Evolutionary conservation across 2,329 filamentous ascomycete genomes (phyloP), one percentile per base, ranked within the genome.

Genomic region (Diaporthe sp.): DNA sequence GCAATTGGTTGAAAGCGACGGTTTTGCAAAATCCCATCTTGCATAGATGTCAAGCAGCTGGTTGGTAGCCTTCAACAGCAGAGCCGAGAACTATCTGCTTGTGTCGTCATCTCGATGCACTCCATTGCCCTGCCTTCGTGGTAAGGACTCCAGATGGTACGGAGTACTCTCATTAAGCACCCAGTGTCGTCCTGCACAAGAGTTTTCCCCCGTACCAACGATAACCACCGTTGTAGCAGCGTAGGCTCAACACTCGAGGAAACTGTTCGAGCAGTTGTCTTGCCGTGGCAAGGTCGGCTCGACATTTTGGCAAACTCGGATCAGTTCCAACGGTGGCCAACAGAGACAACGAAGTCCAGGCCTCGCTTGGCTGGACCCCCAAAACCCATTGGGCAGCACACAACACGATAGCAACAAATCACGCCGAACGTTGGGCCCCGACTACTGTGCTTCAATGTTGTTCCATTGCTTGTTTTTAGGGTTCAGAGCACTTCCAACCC

Each of bases 401-500:
- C 22, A 32, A 15, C 5, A 51, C 19, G 15, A 4, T 9, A 32
- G 25, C n/a, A 44, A 12, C 6, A 35, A 15, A 30, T 63, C 25
- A 51, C 25, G n/a, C 53, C 4, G 12, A 13, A 25, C n/a, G 4
- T 2, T n/a, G 3, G 7, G 9, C 30, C 15, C 13, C 39, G 17
- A 22, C 25, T 35, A 6, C 12, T 74, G 53, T 71, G 70, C 59
- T 74, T 74, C 74, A 76, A 80, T 81, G 80, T 75, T 77, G 78
- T 79, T 81, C 79, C 78, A 79, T 80, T 81, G 77, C 78, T 70
- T 76, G 78, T 72, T 71, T 71, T 63, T 63, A 30, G 78, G 78
- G 80, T 79, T 79, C 80, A 78, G 81, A 81, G 81, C 80, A 79
- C 80, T 82, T 82, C 81, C 80, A 78, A 81, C 80, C 80, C 81